phyloP scores from a whole-genome alignment of 2,329 filamentous ascomycete species.

The Knufia petricola region DNA sequence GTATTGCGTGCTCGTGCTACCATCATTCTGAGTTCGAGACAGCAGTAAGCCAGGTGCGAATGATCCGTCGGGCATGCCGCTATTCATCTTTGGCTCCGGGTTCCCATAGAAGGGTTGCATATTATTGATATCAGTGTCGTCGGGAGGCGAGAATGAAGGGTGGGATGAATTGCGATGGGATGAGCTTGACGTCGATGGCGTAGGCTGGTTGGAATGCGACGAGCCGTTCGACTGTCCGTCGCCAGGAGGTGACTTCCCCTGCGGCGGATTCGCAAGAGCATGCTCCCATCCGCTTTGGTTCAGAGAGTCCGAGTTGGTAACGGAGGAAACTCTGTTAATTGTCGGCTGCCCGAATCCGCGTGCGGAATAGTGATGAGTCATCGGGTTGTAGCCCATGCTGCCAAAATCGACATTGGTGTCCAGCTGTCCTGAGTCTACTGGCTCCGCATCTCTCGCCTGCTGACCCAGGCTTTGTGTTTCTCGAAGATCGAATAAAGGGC shows the following conservation, averaged over 20 bases:
- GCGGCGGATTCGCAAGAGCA: neutral
- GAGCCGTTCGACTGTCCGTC: conserved; percentile 6
- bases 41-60: neutral
- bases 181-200: conserved; percentile 10
- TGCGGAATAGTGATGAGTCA: conserved; percentile 2
- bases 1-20: neutral
- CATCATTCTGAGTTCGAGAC: neutral
- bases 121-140: neutral
- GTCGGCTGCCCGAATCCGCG: neutral
- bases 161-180: conserved; percentile 16
- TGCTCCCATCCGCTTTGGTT: neutral
- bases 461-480: conserved; percentile 13
- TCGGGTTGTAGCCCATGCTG: conserved; percentile 6
- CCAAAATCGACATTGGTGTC: conserved; percentile 11
- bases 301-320: conserved; percentile 12
- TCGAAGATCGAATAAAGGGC: conserved; percentile 19
- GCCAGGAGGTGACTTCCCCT: neutral
- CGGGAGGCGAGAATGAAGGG: conserved; percentile 16
- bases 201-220: conserved; percentile 19
- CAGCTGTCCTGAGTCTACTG: neutral
- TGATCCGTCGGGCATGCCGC: neutral
- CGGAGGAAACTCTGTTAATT: conserved; percentile 9
- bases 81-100: neutral
- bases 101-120: conserved; percentile 3
- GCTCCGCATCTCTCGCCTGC: neutral